Conservation (phyloP, 306 rosid species). For the Dryas drummondii region DNA sequence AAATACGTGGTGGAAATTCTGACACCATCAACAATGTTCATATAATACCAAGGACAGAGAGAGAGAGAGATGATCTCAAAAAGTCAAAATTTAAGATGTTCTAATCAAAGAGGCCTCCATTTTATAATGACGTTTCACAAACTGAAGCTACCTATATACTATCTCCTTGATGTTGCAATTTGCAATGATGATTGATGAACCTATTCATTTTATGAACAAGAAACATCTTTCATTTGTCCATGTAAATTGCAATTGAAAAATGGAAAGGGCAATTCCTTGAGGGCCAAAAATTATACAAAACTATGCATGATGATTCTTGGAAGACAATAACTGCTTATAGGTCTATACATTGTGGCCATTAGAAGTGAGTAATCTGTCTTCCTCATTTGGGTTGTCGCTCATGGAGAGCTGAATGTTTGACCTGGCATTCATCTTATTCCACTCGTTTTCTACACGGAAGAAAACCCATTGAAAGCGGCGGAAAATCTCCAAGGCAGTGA, state of each 20-base stretch:
- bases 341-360: conserved; percentile 60
- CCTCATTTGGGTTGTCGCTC: conserved; percentile 57
- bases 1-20: conserved; percentile 5
- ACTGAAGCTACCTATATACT: conserved; percentile 1
- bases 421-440: conserved; percentile 77
- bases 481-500: conserved; percentile 84
- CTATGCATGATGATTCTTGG: not conserved
- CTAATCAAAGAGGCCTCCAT: not conserved
- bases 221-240: conserved; percentile 9
- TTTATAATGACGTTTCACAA: not conserved
- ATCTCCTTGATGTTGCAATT: conserved; percentile 9
- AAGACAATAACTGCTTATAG: conserved; percentile 21
- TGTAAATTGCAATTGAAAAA: conserved; percentile 11
- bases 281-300: conserved; percentile 19
- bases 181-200: not conserved
- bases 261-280: not conserved
- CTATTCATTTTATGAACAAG: conserved; percentile 25
- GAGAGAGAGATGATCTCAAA: no score
- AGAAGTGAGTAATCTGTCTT: conserved; percentile 64
- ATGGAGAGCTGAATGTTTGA: conserved; percentile 59
- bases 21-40: not conserved
- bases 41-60: not conserved
- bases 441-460: conserved; percentile 93
- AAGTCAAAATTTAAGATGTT: no score
- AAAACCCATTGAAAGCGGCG: conserved; percentile 99